Evolutionary conservation across 352 stramenopile species (phyloP).

Genomic region (Phytophthora aleatoria): DNA sequence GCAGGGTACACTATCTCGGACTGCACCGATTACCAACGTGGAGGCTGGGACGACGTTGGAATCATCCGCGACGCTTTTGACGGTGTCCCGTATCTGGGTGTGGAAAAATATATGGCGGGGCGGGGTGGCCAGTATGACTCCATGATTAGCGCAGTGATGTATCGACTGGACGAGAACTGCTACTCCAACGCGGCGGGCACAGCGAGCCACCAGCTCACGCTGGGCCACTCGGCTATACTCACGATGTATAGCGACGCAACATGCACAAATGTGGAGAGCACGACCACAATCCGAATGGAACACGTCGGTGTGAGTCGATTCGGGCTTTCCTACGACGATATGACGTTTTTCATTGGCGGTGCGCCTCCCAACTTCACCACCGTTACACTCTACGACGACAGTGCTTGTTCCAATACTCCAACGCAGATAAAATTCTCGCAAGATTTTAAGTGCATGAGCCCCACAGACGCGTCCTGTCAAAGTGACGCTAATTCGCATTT

Average conservation of each 20-base stretch:
- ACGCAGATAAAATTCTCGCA: slow-evolving; percentile 5
- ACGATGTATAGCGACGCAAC: slow-evolving; percentile 3
- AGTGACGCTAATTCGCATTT: neutral
- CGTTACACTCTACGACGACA: slow-evolving; percentile 8
- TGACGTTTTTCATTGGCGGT: slow-evolving; percentile 8
- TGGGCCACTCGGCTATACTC: slow-evolving; percentile 3
- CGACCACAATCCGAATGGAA: neutral
- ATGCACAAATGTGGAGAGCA: neutral
- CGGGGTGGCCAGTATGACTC: neutral
- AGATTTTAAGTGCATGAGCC: slow-evolving; percentile 2
- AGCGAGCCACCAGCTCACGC: slow-evolving; percentile 11
- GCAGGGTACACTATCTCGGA: slow-evolving; percentile 13
- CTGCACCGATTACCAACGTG: slow-evolving; percentile 6
- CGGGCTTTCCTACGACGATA: neutral
- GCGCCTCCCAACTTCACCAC: neutral
- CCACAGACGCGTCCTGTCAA: slow-evolving; percentile 1
- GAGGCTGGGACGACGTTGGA: slow-evolving; percentile 12
- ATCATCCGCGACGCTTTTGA: slow-evolving; percentile 2
- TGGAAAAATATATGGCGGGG: slow-evolving; percentile 7
- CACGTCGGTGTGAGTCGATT: neutral
- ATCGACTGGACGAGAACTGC: slow-evolving; percentile 23
- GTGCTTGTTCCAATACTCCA: slow-evolving; percentile 6
- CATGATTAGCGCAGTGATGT: neutral
- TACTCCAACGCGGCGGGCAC: slow-evolving; percentile 15
- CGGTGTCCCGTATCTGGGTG: neutral